Evolutionary conservation across 768 basidiomycete genomes (phyloP).

Genomic region (Leccinum boreale): DNA sequence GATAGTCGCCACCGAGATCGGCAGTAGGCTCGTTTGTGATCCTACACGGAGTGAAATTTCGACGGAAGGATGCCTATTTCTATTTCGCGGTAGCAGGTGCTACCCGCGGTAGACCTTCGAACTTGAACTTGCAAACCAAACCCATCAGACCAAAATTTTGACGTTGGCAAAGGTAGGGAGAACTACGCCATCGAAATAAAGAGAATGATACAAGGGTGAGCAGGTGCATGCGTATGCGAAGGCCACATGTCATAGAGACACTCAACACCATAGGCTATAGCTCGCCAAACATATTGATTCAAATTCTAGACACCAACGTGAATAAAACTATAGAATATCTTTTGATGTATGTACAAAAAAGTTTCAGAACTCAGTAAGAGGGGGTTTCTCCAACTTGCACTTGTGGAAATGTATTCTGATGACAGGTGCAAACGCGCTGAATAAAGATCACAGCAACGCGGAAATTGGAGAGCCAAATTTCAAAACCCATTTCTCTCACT

Average conservation of each 20-base stretch:
- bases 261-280: neutral
- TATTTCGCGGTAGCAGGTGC: neutral
- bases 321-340: neutral
- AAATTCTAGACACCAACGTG: neutral
- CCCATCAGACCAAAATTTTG: no score
- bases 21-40: neutral
- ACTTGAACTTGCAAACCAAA: no score
- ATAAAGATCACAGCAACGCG: neutral
- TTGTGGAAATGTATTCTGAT: neutral
- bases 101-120: no score
- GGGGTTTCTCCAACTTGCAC: neutral
- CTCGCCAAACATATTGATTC: neutral
- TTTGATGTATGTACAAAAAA: neutral
- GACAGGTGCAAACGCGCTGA: neutral
- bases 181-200: neutral
- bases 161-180: no score
- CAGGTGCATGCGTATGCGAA: neutral
- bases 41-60: neutral
- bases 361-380: neutral
- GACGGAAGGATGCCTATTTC: neutral
- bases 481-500: neutral
- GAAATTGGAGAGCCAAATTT: neutral
- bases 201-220: neutral
- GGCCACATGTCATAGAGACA: neutral
- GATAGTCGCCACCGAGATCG: neutral